phyloP scores from a whole-genome alignment of 441 rosid genomes.

The Euphorbia celastroides region DNA sequence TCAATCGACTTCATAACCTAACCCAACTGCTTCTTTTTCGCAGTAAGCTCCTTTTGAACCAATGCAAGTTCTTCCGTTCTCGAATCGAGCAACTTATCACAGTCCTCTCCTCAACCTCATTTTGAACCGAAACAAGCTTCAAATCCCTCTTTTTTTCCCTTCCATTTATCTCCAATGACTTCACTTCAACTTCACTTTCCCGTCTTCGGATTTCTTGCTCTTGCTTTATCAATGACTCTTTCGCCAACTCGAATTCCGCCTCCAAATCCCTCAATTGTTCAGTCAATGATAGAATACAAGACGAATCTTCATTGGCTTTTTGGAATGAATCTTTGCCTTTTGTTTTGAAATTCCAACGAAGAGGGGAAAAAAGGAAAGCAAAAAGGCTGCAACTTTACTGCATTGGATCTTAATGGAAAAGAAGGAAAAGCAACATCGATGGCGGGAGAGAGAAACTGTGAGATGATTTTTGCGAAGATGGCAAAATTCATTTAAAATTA shows the following conservation, averaged over 20 bases:
- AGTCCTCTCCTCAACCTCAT: constrained; percentile 23
- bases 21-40: constrained; percentile 17
- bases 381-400: neutral
- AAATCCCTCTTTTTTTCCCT: no score
- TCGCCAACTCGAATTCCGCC: constrained; percentile 20
- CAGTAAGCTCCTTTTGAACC: constrained; percentile 16
- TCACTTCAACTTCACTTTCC: constrained; percentile 21
- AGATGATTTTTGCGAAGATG: no score
- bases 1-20: constrained; percentile 12
- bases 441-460: neutral
- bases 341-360: neutral
- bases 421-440: neutral
- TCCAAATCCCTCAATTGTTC: constrained; percentile 43
- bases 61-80: constrained; percentile 23
- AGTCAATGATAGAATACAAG: constrained; percentile 33
- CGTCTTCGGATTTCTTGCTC: constrained; percentile 16
- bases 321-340: constrained; percentile 9
- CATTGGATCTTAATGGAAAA: neutral
- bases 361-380: neutral
- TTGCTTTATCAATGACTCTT: constrained; percentile 20
- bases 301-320: constrained; percentile 23
- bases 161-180: constrained; percentile 18
- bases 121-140: constrained; percentile 12
- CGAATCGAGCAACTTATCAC: constrained; percentile 15
- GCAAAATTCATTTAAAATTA: no score